Base-by-base conservation (phyloP, 441 rosid species). In the Populus hybrid region DNA sequence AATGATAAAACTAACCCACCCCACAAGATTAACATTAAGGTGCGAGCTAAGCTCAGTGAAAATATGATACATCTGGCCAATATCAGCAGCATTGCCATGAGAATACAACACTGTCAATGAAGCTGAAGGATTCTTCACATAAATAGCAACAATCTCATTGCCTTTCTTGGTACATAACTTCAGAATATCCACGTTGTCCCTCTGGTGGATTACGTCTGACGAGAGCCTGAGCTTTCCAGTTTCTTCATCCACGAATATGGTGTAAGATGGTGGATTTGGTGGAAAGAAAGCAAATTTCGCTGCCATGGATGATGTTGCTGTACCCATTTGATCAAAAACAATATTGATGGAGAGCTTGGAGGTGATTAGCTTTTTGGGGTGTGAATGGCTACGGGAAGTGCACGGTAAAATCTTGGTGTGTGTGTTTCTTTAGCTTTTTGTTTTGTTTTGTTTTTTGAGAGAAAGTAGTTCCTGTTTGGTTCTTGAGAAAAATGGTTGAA, bases 11-110 rank as follows among this genome's bases (percentile, higher is more conserved):
- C 88, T 70, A 46, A 93, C 99, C 98, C 98, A 28, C 99, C 98
- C 98, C 92, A 95, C 86, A 72, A 93, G 87, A 90, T 95, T 95
- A 76, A 95, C 95, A 66, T 91, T 87, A 28, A 95, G 95, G 81
- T 90, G 97, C 40, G 86, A 78, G 72, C 97, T 92, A 78, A 95
- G 97, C 78, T 95, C 97, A 35, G 77, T 76, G 81, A 92, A 95
- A 72, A 95, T 84, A 78, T 90, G 93, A 74, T 82, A 86, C 94
- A 92, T 87, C 85, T 91, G 98, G 42, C 98, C 95, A 75, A 95
- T 88, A 92, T 95, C 99, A 74, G 99, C 97, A 21, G 99, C 99
- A 81, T 95, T 95, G 26, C 99, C 99, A 67, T 95, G 99, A 20
- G 99, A 95, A 77, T 92, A 95, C n/a, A 95, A 83, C 35, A 95